Evolutionary conservation across 78 protist species (phyloP).

Genomic region (Diacronema lutheri): DNA sequence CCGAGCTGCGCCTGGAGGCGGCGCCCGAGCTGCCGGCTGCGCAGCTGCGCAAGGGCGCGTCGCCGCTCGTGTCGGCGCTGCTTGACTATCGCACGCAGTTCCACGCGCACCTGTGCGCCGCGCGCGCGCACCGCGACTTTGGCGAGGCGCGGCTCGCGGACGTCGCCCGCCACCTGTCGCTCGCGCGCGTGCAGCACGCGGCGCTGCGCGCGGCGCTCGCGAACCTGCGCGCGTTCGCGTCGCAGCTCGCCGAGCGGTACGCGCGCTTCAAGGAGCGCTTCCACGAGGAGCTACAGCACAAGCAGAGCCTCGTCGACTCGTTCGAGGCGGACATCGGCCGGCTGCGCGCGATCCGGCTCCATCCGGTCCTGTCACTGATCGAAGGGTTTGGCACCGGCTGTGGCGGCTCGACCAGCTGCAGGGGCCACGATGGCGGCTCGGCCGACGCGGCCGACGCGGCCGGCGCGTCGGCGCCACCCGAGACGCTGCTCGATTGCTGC

Average conservation of each 20-base stretch:
- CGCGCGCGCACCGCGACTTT: neutral
- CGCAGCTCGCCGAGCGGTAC: no score
- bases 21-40: neutral
- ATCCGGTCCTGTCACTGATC: neutral
- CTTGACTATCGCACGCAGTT: neutral
- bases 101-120: neutral
- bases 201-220: neutral
- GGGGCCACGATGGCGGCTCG: no score
- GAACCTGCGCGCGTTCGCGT: neutral
- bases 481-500: neutral
- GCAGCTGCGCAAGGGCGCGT: neutral
- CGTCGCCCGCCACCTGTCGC: no score
- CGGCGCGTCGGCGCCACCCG: neutral
- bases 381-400: neutral
- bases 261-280: neutral
- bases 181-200: neutral
- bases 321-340: neutral
- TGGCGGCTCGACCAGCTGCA: no score
- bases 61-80: constrained; percentile 11
- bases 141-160: neutral
- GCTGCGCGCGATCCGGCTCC: neutral
- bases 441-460: neutral
- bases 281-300: neutral
- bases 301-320: neutral
- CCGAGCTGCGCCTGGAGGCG: neutral